Evolutionary conservation across 495 filamentous ascomycete species (phyloP).

Genomic region (Cryomyces minteri): DNA sequence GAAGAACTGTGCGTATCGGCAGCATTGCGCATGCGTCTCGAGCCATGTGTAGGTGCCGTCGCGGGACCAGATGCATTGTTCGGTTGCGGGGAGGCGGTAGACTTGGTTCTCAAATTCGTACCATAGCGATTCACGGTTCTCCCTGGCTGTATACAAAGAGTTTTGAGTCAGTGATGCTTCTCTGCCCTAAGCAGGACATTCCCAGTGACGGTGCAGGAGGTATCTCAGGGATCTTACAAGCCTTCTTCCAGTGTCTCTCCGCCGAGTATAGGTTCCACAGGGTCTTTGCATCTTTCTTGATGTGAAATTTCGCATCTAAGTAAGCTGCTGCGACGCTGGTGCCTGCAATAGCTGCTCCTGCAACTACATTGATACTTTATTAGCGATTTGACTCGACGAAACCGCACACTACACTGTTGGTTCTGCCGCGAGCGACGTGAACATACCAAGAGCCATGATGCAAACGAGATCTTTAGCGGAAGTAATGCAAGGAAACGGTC

Average conservation of each 20-base stretch:
- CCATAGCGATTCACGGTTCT: slow-evolving; percentile 38
- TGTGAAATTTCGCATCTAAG: slow-evolving; percentile 49
- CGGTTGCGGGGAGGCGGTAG: slow-evolving; percentile 24
- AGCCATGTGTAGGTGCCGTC: slow-evolving; percentile 42
- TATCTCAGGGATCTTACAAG: slow-evolving; percentile 9
- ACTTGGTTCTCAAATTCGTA: slow-evolving; percentile 44
- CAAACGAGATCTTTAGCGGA: too few species aligned
- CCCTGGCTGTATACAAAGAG: slow-evolving; percentile 19
- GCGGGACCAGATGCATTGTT: slow-evolving; percentile 47
- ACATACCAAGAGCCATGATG: too few species aligned
- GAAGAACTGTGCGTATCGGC: slow-evolving; percentile 50
- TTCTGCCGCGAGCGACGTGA: too few species aligned
- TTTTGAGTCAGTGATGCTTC: background rate
- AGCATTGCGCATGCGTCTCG: slow-evolving; percentile 32
- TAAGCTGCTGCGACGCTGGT: slow-evolving; percentile 35
- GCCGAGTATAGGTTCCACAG: slow-evolving; percentile 11
- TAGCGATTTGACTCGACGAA: too few species aligned
- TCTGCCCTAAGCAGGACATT: background rate
- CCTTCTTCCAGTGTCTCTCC: slow-evolving; percentile 21
- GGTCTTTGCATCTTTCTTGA: slow-evolving; percentile 36
- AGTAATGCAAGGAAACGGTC: too few species aligned
- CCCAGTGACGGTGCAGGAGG: background rate
- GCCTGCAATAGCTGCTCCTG: too few species aligned
- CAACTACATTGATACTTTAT: too few species aligned
- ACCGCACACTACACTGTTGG: too few species aligned